A percentile compares a stretch with the other conserved stretches of the same genome.
Evolutionary conservation across 2,329 filamentous ascomycete species (phyloP).

Genomic region (Aspergillus latus): DNA sequence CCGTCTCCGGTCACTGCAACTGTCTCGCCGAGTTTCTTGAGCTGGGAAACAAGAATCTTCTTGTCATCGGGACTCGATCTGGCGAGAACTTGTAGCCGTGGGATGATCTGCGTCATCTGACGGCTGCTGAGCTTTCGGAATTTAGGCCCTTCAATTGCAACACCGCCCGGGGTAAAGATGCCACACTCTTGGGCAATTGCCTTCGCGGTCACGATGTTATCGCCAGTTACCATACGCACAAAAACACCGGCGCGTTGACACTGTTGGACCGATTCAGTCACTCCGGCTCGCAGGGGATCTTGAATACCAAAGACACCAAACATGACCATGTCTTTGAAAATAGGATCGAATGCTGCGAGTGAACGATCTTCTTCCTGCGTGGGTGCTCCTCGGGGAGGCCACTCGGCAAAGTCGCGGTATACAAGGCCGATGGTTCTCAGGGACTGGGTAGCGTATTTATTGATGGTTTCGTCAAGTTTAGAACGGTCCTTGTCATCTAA

Average conservation of each 20-base stretch:
- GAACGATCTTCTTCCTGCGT: conserved; percentile 58
- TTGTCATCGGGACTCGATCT: conserved; percentile 76
- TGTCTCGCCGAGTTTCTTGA: conserved; percentile 72
- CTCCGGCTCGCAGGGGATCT: conserved; percentile 73
- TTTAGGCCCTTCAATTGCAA: conserved; percentile 75
- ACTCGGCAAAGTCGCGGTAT: conserved; percentile 79
- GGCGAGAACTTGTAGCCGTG: conserved; percentile 68
- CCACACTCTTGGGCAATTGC: conserved; percentile 78
- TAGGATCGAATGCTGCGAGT: conserved; percentile 64
- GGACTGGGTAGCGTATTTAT: conserved; percentile 74
- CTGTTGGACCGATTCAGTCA: conserved; percentile 68
- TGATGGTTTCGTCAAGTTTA: conserved; percentile 66
- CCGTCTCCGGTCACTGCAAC: conserved; percentile 82
- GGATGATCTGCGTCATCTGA: conserved; percentile 67
- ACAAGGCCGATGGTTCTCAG: conserved; percentile 81
- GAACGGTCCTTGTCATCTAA: conserved; percentile 60
- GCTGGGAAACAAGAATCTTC: conserved; percentile 67
- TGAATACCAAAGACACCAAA: conserved; percentile 75
- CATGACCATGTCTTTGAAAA: conserved; percentile 68
- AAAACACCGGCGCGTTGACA: conserved; percentile 76
- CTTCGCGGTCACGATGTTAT: conserved; percentile 76
- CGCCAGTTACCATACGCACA: conserved; percentile 82
- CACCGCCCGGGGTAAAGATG: conserved; percentile 65
- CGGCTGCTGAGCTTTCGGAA: conserved; percentile 70
- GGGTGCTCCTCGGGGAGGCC: conserved; percentile 69